Evolutionary conservation across 2,329 filamentous ascomycete genomes (phyloP).

Genomic region (Leptographium lundbergii): DNA sequence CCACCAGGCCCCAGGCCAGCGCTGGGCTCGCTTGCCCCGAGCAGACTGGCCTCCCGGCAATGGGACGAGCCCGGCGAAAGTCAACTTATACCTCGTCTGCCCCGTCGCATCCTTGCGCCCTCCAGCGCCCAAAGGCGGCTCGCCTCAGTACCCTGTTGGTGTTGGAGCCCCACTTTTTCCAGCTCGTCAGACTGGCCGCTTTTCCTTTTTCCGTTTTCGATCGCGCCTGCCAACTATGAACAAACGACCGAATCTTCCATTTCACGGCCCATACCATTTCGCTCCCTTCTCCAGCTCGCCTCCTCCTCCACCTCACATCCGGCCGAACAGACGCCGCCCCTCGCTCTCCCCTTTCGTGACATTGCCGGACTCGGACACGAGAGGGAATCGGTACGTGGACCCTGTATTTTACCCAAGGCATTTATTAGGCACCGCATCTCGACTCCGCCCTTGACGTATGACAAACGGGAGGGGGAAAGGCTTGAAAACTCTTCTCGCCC

Average conservation of each 20-base stretch:
- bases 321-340: neutral
- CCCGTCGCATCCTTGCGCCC: neutral
- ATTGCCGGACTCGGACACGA: neutral
- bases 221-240: conserved; percentile 2
- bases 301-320: neutral
- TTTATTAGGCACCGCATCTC: neutral
- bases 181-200: conserved; percentile 1
- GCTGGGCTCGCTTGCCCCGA: neutral
- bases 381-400: neutral
- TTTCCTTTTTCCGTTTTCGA: conserved; percentile 2
- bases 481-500: neutral
- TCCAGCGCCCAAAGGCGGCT: neutral
- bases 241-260: neutral
- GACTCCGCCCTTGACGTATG: neutral
- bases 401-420: neutral
- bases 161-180: conserved; percentile 1
- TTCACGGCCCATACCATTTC: neutral
- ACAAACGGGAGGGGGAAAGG: neutral
- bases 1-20: neutral
- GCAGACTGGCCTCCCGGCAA: neutral
- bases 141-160: neutral
- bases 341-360: neutral
- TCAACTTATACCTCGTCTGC: neutral
- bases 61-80: neutral
- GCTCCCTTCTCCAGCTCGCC: neutral